Evolutionary conservation across 78 protist species (phyloP), one percentile per base, ranked within the genome.

Genomic region (Speleostelium caveatum): DNA sequence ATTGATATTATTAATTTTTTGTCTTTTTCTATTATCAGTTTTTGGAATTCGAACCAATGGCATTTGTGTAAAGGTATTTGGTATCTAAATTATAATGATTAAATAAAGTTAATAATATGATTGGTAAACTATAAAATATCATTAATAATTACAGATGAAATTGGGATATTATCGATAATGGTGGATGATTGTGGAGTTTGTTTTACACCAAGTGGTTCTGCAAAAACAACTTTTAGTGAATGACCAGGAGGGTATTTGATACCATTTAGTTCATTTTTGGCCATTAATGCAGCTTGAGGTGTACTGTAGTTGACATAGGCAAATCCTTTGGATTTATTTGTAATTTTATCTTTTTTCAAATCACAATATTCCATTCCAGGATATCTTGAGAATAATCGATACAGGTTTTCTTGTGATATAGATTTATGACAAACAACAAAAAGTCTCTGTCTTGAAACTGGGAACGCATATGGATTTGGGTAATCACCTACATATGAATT

Each of bases 301-400:
- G 77, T 83, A 16, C 79, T 69, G 38, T 87, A 87, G 35, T 73
- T 77, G 0, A 87, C 86, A 72, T 87, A 87, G 0, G 94, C 94
- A 62, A 87, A 87, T 12, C 94, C 94, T 51, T 87, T 87, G 14
- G 94, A 87, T 75, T 87, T 77, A 38, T 55, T 63, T 7, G 86
- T 49, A 2, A 28, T 26, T 62, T 87, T 87, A 62, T 87, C 79
- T 38, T 73, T 87, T 62, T 87, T 87, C 16, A 87, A 67, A 41
- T 87, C 94, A 51, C 94, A 87, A 73, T 87, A 87, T 38, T 87
- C 94, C 94, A 87, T 87, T 41, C 94, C 94, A 5, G 94, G 94
- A 26, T 87, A 87, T 55, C 72, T 75, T 33, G 86, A 69, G 53
- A 87, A 87, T 30, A 87, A 75, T 51, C 79, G 63, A 66, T 87